Conservation (phyloP, 2,329 filamentous ascomycete species). For the Phyllosticta ampelicida region DNA sequence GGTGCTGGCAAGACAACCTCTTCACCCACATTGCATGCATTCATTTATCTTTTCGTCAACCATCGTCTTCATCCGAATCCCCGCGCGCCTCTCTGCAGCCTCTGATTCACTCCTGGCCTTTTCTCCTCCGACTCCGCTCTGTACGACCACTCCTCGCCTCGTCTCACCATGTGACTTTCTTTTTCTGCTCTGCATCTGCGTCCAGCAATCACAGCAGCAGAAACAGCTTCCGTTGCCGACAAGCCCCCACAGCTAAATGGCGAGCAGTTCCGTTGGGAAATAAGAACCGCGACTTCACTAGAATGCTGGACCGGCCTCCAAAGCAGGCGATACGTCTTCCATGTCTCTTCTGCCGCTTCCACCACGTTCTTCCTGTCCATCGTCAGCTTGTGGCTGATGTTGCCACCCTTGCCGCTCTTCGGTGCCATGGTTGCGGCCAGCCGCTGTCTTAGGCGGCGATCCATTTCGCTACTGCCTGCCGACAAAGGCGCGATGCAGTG, state of each 20-base stretch:
- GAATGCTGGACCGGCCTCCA: neutral
- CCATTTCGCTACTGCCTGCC: neutral
- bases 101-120: too few relatives aligned
- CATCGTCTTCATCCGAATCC: too few relatives aligned
- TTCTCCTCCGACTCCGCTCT: too few relatives aligned
- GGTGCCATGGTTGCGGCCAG: neutral
- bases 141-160: neutral
- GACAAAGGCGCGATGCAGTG: neutral
- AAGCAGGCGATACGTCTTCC: neutral
- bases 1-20: too few relatives aligned
- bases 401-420: neutral
- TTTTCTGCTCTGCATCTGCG: neutral
- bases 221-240: neutral
- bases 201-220: neutral
- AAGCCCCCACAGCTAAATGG: neutral
- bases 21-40: too few relatives aligned
- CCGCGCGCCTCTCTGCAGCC: too few relatives aligned
- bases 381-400: neutral
- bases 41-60: too few relatives aligned
- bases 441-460: constrained; percentile 7
- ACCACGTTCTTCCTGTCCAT: neutral
- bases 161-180: neutral
- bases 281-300: neutral
- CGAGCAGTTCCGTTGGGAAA: neutral
- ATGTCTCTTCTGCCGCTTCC: neutral